Evolutionary conservation across 2,329 filamentous ascomycete genomes (phyloP), one percentile per base, ranked within the genome.

Genomic region (Pestalotiopsis sp.): DNA sequence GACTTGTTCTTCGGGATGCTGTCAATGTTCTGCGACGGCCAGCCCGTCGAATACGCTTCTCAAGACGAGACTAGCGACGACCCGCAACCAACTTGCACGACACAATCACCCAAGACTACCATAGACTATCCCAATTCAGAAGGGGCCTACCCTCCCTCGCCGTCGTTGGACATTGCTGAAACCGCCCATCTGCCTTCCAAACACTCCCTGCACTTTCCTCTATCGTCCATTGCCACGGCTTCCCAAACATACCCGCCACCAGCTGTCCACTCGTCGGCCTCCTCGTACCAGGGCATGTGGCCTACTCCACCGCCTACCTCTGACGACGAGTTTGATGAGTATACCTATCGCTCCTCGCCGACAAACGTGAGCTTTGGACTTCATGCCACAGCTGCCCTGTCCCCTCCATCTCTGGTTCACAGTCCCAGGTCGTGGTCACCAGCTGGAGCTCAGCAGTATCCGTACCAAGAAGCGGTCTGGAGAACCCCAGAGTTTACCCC

Each of bases 261-360:
- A 30, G 72, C 70, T 10, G 30, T 71, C 11, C 68, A 68, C 58
- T 75, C 75, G 35, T 69, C 70, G 20, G 71, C 71, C 57, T 72
- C 74, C 66, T 72, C 74, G 22, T 66, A 71, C 59, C 58, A 61
- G 26, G 67, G 68, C 63, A 65, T 71, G 62, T 80, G 79, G 76
- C 75, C 77, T 44, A 82, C 79, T 30, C 80, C 82, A 38, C 80
- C 78, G 11, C 69, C 70, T 9, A 74, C 76, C 9, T 74, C 75
- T 13, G 74, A 76, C 48, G 78, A 81, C 40, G 81, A 82, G 26
- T 74, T 78, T 61, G 81, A 82, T 22, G 75, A 76, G 67, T 77
- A 78, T 65, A 77, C 77, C 57, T 79, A 77, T 70, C 74, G 76
- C 64, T 76, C 73, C 38, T 79, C 79, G 10, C 77, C 79, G 3